Base-by-base conservation (phyloP, 2,329 filamentous ascomycete genomes). In the Neonectria magnoliae region DNA sequence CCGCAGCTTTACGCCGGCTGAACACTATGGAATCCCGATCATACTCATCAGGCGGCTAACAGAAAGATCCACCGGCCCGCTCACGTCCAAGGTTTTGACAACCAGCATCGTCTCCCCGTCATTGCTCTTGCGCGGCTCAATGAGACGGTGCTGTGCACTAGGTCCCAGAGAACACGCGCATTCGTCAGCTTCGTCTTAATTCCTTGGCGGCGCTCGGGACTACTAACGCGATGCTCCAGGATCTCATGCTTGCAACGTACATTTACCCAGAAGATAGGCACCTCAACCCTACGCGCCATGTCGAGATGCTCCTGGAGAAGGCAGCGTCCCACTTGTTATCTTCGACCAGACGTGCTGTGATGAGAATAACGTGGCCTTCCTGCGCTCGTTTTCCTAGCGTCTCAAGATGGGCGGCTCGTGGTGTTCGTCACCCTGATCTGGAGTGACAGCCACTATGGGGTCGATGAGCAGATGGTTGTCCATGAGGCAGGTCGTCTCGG, bases 381-480 rank as follows among this genome's bases (percentile, higher is more conserved):
- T 42, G 50, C 16, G 56, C 70, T 4, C 27, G 60, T 29, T 66
- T 29, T 16, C 25, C n/a, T 18, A 69, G 53, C 10, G 64, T 64
- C 2, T 36, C 27, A 20, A 72, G 14, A 71, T 55, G 16, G 65
- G 66, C 2, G 48, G 56, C 16, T 69, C 60, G 33, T 72, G 58
- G 42, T 72, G 70, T 36, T 65, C 64, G 6, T 67, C 53, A 33
- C 55, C 65, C 50, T 66, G 62, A 7, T 57, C 59, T 1, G 66
- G 66, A 25, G 66, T 57, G 6, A 68, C 62, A n/a, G 60, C 60
- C 0, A 7, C 56, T 0, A 71, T 65, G 0, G 70, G 66, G 27
- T 72, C 68, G 18, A 71, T 70, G 11, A 72, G 68, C 0, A 71
- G 62, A 42, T 72, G 69, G 10, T 71, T 71, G 41, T 71, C 68